Evolutionary conservation across 805 yeast species (phyloP).

Genomic region (Cyberlindnera subsufficiens): DNA sequence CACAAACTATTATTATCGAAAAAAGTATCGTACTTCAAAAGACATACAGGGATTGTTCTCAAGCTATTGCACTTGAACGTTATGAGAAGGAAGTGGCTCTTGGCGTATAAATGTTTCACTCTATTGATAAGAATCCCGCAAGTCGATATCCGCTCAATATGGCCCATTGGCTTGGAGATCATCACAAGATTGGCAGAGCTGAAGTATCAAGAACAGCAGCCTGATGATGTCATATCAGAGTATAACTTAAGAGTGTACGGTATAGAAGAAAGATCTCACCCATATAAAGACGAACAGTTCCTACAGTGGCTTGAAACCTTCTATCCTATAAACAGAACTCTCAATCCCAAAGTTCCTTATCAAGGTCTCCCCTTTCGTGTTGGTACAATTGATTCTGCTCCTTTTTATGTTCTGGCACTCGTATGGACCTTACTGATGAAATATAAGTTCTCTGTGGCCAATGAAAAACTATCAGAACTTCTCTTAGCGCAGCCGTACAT

Average conservation of each 20-base stretch:
- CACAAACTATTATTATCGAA: background rate
- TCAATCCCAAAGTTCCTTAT: background rate
- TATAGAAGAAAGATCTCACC: background rate
- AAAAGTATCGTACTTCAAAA: slow-evolving; percentile 2
- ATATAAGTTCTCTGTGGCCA: slow-evolving; percentile 10
- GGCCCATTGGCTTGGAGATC: slow-evolving; percentile 63
- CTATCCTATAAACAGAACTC: slow-evolving; percentile 1
- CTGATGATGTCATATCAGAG: slow-evolving; percentile 3
- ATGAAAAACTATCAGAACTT: slow-evolving; percentile 16
- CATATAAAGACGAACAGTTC: slow-evolving; percentile 21
- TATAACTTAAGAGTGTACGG: slow-evolving; percentile 9
- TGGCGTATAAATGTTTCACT: slow-evolving; percentile 48
- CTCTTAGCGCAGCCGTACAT: slow-evolving; percentile 14
- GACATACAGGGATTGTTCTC: slow-evolving; percentile 7
- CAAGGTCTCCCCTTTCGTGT: slow-evolving; percentile 9
- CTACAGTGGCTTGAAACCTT: slow-evolving; percentile 16
- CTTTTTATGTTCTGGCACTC: slow-evolving; percentile 10
- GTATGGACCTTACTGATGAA: slow-evolving; percentile 19
- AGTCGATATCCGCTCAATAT: slow-evolving; percentile 49
- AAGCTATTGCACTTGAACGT: slow-evolving; percentile 40
- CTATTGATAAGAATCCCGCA: slow-evolving; percentile 41
- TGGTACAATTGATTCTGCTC: slow-evolving; percentile 10
- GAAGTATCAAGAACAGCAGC: slow-evolving; percentile 4
- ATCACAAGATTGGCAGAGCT: slow-evolving; percentile 24
- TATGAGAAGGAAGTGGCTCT: slow-evolving; percentile 44